Base-by-base conservation (phyloP, 1,284 basidiomycete genomes). In the Cryptococcus wingfieldii region DNA sequence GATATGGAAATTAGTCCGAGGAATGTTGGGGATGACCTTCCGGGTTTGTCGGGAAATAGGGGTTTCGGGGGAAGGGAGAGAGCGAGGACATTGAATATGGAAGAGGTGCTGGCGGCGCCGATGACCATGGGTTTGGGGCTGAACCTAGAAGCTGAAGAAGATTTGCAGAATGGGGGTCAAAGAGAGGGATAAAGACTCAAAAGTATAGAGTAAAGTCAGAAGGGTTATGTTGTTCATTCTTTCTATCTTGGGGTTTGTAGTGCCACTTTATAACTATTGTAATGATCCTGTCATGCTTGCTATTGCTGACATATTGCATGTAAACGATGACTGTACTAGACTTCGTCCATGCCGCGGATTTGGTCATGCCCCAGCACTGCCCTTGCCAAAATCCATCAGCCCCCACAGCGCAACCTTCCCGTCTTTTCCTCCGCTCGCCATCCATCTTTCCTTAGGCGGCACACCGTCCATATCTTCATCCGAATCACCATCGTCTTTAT, bases 351-450 rank as follows among this genome's bases (percentile, higher is more conserved):
- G 5, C 31, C 10, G 6, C 10, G 7, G 5, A 34, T 34, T 34
- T 23, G 23, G 3, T 23, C 31, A 34, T 8, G 31, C 31, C 31
- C 31, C 31, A 6, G 31, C 6, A 10, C 31, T 34, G 6, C 4
- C 31, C 31, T 34, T 34, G 31, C 16, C 56, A 60, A 93, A 92
- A 61, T 80, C 83, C 62, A 87, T 87, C 51, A 94, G 72, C 23
- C 80, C 77, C 90, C 91, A 95, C 25, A 93, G 79, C 0, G 85
- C 85, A 0, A 92, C 80, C 12, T 89, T 80, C 43, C 78, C 80
- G 66, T 94, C 90, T 67, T 88, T 88, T 1, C 84, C 82, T 9
- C 86, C 88, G 23, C 79, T 83, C 1, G 85, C 79, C 5, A 92
- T 75, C 90, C 90, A 93, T 25, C 83, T 78, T 8, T 76, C 50